phyloP scores from a whole-genome alignment of 768 basidiomycete genomes.

The Naganishia onofrii region DNA sequence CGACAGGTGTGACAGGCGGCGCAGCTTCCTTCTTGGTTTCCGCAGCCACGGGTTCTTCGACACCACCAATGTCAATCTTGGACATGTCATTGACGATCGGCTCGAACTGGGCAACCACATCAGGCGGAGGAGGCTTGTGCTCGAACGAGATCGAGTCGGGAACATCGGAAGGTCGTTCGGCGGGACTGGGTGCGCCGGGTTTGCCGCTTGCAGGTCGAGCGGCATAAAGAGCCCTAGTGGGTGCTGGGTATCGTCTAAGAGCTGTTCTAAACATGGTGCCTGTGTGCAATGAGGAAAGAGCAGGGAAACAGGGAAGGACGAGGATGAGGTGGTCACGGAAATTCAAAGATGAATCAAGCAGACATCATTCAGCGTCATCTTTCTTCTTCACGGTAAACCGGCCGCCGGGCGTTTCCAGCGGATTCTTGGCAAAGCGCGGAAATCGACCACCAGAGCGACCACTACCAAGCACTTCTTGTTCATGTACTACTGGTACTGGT shows the following conservation, averaged over 20 bases:
- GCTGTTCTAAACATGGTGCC: constrained; percentile 37
- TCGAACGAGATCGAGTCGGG: constrained; percentile 34
- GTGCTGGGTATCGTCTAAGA: constrained; percentile 24
- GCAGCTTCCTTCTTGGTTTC: neutral
- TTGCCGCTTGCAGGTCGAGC: neutral
- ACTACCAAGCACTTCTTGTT: too few species aligned
- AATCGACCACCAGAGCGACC: too few species aligned
- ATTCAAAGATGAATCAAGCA: neutral
- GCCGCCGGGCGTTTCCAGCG: constrained; percentile 12
- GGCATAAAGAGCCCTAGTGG: neutral
- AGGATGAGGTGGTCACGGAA: neutral
- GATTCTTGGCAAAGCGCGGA: neutral
- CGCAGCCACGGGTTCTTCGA: neutral
- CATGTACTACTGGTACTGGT: too few species aligned
- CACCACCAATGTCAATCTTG: neutral
- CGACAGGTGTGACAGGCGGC: neutral
- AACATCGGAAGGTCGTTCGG: constrained; percentile 43
- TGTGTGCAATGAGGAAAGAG: constrained; percentile 8
- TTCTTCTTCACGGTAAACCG: neutral
- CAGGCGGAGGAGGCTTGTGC: constrained; percentile 30
- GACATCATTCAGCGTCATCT: constrained; percentile 18
- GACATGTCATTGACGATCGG: constrained; percentile 31
- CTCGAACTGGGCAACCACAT: constrained; percentile 34
- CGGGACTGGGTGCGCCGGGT: constrained; percentile 38
- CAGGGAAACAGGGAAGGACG: neutral